These are phyloP conservation scores for Paradendryphiella salina DNA, from an alignment of 2,329 filamentous ascomycete species.

Conservation along the genomic window DNA sequence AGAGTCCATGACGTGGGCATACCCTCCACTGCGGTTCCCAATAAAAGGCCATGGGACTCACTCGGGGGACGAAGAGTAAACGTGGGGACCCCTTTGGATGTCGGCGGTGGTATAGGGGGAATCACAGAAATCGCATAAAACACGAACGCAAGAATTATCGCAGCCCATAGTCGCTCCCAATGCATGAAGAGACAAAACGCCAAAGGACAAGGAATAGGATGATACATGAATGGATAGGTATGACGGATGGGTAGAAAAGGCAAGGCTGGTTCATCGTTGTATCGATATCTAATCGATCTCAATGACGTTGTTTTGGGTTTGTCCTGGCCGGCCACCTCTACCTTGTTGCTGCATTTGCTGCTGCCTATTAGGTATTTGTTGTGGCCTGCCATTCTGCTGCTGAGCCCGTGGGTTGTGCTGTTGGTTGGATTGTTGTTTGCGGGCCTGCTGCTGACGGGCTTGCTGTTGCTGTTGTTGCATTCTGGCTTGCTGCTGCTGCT, in stretches of 20 bases:
- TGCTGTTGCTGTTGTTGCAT: constrained; percentile 17
- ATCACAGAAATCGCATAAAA: neutral
- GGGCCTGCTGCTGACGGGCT: constrained; percentile 14
- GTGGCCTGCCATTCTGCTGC: constrained; percentile 12
- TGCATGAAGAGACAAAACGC: neutral
- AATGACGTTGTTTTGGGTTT: constrained; percentile 24
- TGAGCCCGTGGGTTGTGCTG: constrained; percentile 20
- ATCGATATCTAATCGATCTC: constrained; percentile 25
- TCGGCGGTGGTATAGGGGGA: neutral
- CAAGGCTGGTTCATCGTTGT: neutral
- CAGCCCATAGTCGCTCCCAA: neutral
- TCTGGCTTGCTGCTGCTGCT: constrained; percentile 8
- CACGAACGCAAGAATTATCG: neutral
- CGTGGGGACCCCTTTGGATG: neutral
- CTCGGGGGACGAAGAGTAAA: neutral
- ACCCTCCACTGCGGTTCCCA: too few species aligned
- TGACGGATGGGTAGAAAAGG: neutral
- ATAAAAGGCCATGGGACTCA: too few species aligned
- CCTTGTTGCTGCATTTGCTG: constrained; percentile 11
- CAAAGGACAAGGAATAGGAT: neutral
- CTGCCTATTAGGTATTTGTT: constrained; percentile 10
- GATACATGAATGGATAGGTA: neutral
- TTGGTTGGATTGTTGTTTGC: constrained; percentile 10
- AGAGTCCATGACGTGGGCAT: too few species aligned
- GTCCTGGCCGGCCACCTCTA: constrained; percentile 12